Evolutionary conservation across 306 rosid genomes (phyloP), one percentile per base, ranked within the genome.

Genomic region (Mimosa pudica): DNA sequence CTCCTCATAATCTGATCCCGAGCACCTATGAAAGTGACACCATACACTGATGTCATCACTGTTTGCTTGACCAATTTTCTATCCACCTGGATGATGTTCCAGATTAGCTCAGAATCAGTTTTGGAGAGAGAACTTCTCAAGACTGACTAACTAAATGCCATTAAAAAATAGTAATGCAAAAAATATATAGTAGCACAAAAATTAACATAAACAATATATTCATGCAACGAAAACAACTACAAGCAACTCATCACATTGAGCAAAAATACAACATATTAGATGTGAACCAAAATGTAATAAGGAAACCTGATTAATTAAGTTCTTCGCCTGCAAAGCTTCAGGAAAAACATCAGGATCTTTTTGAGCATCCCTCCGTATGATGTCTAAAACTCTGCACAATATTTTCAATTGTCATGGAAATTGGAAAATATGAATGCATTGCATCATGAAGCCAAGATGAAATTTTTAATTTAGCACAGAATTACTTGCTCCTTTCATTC

Each of bases 41-140:
- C 98, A 74, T 95, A 95, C 48, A 95, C 98, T 24, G 98, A 95
- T 71, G 98, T 95, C 98, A 95, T 95, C 92, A 95, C 98, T 32
- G 98, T 95, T 86, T 95, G 98, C 91, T 95, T 95, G 82, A 95
- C 98, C 92, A 95, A 89, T 83, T 95, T 95, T 79, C 98, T 88
- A 84, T 95, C 94, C 78, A 95, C 98, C 98, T 95, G 64, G 72
- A 78, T 0, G 30, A 82, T 48, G 77, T 73, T 79, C 81, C 82
- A 66, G 70, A 88, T 57, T 81, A 80, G 80, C 81, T 41, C 57
- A 81, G 55, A 73, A 75, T 83, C 81, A 84, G 86, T 55, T 67
- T 72, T 62, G 32, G 52, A 49, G 79, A 16, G 77, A 68, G 33
- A 78, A 63, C 30, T 71, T 76, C 6, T 51, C 47, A 47, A 48